A percentile compares a stretch with the other conserved stretches of the same genome.
These are phyloP conservation scores for Diaporthe sp. DNA, from an alignment of 2,329 filamentous ascomycete genomes.

Conservation along the genomic window DNA sequence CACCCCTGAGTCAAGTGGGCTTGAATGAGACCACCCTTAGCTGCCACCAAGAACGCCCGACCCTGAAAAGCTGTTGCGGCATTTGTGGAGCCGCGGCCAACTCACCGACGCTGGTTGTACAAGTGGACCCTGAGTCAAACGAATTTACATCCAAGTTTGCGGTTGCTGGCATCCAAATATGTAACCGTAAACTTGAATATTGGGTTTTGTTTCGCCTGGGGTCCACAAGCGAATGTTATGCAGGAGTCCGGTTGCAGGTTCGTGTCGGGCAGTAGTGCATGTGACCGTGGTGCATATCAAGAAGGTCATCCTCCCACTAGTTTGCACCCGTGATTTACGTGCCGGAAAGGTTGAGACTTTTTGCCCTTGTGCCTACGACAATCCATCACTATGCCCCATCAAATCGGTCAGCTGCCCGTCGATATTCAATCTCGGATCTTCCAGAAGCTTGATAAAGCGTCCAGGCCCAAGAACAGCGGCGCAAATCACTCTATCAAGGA, in stretches of 20 bases:
- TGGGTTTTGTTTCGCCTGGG: slow-evolving; percentile 13
- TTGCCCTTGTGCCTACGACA: not conserved
- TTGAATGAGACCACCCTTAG: not conserved
- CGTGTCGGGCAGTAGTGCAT: slow-evolving; percentile 23
- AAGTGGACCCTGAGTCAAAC: slow-evolving; percentile 7
- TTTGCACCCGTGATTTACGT: not conserved
- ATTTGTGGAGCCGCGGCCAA: not conserved
- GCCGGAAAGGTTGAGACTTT: not conserved
- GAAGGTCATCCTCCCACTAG: slow-evolving; percentile 14
- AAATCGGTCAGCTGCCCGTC: slow-evolving; percentile 22
- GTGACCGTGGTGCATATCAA: slow-evolving; percentile 13
- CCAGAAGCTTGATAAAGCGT: slow-evolving; percentile 11
- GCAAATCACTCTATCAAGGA: slow-evolving; percentile 13
- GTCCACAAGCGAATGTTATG: slow-evolving; percentile 27
- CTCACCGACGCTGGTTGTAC: not conserved
- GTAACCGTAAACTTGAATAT: slow-evolving; percentile 11
- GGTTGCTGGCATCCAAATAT: slow-evolving; percentile 13
- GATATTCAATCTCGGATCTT: slow-evolving; percentile 24
- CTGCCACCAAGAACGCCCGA: not conserved
- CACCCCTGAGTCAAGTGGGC: slow-evolving; percentile 22
- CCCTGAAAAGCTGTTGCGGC: slow-evolving; percentile 13
- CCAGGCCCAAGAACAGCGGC: not conserved
- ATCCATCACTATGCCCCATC: slow-evolving; percentile 17
- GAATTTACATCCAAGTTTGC: not conserved
- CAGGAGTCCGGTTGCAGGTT: slow-evolving; percentile 25